Evolutionary conservation across 2,329 filamentous ascomycete genomes (phyloP).

Genomic region (Monosporascus cannonballus): DNA sequence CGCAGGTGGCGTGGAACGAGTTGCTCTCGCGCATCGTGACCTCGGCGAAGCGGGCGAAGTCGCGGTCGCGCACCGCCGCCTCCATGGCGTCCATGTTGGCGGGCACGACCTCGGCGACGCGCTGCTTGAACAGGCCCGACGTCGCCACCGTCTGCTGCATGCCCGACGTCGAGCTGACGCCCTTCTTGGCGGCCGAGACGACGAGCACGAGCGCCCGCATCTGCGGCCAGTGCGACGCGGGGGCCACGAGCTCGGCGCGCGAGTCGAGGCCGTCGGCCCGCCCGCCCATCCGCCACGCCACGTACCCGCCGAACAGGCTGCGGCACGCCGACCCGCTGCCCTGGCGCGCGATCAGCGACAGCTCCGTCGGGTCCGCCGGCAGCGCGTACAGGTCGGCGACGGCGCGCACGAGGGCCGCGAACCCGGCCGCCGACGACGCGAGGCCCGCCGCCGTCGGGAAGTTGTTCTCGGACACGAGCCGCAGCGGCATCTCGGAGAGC

Average conservation of each 20-base stretch:
- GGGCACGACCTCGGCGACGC: slow-evolving; percentile 73
- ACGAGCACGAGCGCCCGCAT: slow-evolving; percentile 93
- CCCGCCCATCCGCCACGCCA: slow-evolving; percentile 82
- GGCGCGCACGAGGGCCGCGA: slow-evolving; percentile 69
- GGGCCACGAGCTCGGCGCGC: slow-evolving; percentile 79
- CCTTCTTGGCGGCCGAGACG: slow-evolving; percentile 90
- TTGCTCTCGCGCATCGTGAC: slow-evolving; percentile 97
- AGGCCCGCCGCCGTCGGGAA: slow-evolving; percentile 96
- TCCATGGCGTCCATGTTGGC: slow-evolving; percentile 80
- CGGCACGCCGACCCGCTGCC: slow-evolving; percentile 93
- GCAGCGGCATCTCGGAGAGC: slow-evolving; percentile 70
- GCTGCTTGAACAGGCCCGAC: slow-evolving; percentile 75
- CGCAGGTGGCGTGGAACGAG: slow-evolving; percentile 89
- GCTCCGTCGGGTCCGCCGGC: slow-evolving; percentile 70
- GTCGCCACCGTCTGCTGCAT: slow-evolving; percentile 97
- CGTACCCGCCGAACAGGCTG: slow-evolving; percentile 89
- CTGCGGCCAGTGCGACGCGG: slow-evolving; percentile 85
- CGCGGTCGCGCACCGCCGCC: slow-evolving; percentile 65
- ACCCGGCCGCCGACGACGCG: slow-evolving; percentile 63
- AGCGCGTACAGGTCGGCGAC: slow-evolving; percentile 91
- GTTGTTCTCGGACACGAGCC: slow-evolving; percentile 94
- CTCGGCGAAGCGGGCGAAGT: slow-evolving; percentile 83
- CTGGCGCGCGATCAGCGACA: slow-evolving; percentile 85
- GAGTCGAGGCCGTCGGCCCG: slow-evolving; percentile 78
- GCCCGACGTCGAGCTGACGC: slow-evolving; percentile 82